A percentile compares a stretch with the other conserved stretches of the same genome.
phyloP scores from a whole-genome alignment of 164 flowering plant genomes.

The Santalum album region DNA sequence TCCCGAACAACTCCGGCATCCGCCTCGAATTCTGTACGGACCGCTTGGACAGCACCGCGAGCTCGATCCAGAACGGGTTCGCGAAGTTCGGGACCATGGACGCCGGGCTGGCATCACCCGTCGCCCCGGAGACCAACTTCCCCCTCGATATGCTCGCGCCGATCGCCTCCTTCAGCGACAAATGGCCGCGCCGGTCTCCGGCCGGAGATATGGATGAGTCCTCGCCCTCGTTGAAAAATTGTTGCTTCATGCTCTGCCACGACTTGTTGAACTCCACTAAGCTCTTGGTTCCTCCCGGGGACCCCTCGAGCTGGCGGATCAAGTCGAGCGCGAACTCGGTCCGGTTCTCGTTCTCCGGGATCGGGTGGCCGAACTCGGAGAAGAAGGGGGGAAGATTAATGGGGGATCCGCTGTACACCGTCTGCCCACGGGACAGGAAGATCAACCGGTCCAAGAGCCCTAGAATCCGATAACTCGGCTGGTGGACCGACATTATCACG shows the following conservation, averaged over 20 bases:
- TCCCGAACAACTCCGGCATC: conserved; percentile 43
- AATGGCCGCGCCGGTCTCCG: not conserved
- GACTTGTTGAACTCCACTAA: conserved; percentile 44
- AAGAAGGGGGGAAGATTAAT: conserved; percentile 19
- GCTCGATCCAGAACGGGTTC: conserved; percentile 37
- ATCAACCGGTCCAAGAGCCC: conserved; percentile 22
- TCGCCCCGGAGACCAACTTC: conserved; percentile 41
- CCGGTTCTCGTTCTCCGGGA: conserved; percentile 26
- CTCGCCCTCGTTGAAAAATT: not conserved
- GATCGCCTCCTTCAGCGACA: conserved; percentile 43
- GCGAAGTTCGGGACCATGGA: conserved; percentile 38
- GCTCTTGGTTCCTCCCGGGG: conserved; percentile 25
- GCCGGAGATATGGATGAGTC: not conserved
- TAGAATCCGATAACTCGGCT: conserved; percentile 50
- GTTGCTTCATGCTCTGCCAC: conserved; percentile 26
- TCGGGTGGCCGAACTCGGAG: conserved; percentile 24
- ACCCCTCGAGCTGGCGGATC: conserved; percentile 28
- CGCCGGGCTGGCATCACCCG: conserved; percentile 4
- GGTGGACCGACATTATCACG: conserved; percentile 55
- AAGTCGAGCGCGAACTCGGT: conserved; percentile 31
- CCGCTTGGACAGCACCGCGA: conserved; percentile 25
- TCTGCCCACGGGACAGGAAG: conserved; percentile 28
- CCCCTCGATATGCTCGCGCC: conserved; percentile 45
- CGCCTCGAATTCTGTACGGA: conserved; percentile 26
- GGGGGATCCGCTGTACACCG: conserved; percentile 26